phyloP scores from a whole-genome alignment of 2,329 filamentous ascomycete species.

The Annulohypoxylon truncatum region DNA sequence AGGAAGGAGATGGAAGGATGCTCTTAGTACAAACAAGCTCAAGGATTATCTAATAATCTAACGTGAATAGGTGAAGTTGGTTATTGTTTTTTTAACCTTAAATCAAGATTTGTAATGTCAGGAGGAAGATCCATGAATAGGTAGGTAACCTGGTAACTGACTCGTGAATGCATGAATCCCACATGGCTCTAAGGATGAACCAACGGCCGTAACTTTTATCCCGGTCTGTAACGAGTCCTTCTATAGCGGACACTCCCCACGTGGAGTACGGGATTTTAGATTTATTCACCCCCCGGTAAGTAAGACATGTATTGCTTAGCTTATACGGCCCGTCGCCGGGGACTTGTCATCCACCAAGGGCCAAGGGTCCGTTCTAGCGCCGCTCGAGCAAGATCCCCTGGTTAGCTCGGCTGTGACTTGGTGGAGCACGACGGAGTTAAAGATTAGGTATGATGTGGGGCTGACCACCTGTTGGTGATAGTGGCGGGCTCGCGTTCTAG shows the following conservation, averaged over 20 bases:
- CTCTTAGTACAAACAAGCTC: neutral
- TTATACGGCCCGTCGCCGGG: conserved; percentile 1
- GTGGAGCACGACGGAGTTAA: neutral
- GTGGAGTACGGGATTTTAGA: neutral
- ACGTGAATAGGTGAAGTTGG: neutral
- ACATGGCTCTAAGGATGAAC: neutral
- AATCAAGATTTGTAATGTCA: neutral
- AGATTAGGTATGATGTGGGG: neutral
- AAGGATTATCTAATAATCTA: neutral
- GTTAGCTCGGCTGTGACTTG: neutral
- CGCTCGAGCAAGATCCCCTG: neutral
- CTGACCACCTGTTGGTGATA: neutral
- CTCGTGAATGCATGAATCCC: neutral
- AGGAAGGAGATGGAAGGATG: neutral
- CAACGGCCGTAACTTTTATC: neutral
- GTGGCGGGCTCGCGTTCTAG: conserved; percentile 2
- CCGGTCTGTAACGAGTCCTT: neutral
- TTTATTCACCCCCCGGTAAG: neutral
- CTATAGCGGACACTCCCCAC: neutral
- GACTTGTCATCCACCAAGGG: neutral
- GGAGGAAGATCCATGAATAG: neutral
- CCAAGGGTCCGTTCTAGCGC: neutral
- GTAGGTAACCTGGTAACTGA: too few relatives aligned
- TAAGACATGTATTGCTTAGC: conserved; percentile 10
- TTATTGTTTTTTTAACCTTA: neutral